Evolutionary conservation across 495 filamentous ascomycete genomes (phyloP).

Genomic region (Lepidopterella palustris): DNA sequence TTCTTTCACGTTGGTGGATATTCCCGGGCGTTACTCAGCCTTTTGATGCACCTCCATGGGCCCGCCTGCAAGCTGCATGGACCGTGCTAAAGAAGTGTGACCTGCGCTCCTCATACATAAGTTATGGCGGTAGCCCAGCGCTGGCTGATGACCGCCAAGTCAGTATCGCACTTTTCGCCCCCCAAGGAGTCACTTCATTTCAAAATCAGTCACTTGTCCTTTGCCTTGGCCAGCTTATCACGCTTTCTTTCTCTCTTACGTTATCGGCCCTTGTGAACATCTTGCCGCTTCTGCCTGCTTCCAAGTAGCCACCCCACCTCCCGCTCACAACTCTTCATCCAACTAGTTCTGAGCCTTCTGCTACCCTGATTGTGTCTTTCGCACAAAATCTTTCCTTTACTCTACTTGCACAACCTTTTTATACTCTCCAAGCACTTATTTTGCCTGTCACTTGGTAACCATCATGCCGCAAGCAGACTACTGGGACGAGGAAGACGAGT

Average conservation of each 20-base stretch:
- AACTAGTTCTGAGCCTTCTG: neutral
- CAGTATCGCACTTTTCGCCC: neutral
- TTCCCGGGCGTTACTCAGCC: neutral
- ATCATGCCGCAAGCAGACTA: conserved; percentile 4
- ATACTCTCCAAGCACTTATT: neutral
- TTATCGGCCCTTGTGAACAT: neutral
- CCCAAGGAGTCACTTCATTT: neutral
- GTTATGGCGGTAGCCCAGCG: neutral
- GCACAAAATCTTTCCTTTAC: neutral
- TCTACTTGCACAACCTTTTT: no score
- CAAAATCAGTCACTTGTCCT: neutral
- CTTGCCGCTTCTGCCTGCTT: neutral
- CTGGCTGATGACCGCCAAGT: neutral
- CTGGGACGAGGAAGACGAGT: conserved; percentile 29
- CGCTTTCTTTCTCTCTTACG: neutral
- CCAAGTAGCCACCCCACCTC: neutral
- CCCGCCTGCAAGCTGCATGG: neutral
- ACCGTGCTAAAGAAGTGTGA: neutral
- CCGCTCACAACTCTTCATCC: neutral
- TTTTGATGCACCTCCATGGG: neutral
- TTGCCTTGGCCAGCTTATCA: neutral
- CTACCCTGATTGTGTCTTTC: neutral
- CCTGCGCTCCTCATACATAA: neutral
- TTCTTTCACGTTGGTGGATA: no score
- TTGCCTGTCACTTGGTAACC: neutral